Conservation (phyloP, 179 eudicot genomes). For the Beta lomatogona region DNA sequence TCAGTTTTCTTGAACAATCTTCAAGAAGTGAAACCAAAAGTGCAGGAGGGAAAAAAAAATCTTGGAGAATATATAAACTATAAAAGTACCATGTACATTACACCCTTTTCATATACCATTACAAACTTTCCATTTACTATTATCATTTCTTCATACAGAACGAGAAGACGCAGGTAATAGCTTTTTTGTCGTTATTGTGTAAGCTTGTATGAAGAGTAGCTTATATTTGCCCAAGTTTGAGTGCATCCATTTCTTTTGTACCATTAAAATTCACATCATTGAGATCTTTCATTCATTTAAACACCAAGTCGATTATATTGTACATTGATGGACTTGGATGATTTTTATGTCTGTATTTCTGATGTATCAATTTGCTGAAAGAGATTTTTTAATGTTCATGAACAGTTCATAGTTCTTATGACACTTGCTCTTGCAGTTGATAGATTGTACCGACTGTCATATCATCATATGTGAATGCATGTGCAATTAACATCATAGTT, state of each 20-base stretch:
- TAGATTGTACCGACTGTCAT: too few relatives aligned
- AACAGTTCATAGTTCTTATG: background rate
- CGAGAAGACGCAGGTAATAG: too few relatives aligned
- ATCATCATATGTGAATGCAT: background rate
- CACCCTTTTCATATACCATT: too few relatives aligned
- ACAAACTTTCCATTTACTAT: too few relatives aligned
- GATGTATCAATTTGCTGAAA: background rate
- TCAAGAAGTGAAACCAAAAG: too few relatives aligned
- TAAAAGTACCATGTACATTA: too few relatives aligned
- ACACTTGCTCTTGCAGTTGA: constrained; percentile 2
- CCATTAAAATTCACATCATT: background rate
- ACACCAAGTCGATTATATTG: background rate
- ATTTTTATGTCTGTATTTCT: background rate
- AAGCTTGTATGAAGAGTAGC: too few relatives aligned
- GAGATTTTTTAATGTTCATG: background rate
- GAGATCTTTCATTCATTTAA: constrained; percentile 4
- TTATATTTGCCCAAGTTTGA: background rate
- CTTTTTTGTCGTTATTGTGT: too few relatives aligned
- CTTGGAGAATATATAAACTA: too few relatives aligned
- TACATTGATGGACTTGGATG: background rate
- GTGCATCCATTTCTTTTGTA: constrained; percentile 6
- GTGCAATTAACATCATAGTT: background rate
- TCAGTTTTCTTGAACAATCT: too few relatives aligned
- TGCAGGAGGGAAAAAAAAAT: too few relatives aligned
- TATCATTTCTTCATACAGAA: too few relatives aligned